These are phyloP conservation scores for Globisporangium sylvaticum DNA, from an alignment of 352 stramenopile genomes.

Conservation along the genomic window DNA sequence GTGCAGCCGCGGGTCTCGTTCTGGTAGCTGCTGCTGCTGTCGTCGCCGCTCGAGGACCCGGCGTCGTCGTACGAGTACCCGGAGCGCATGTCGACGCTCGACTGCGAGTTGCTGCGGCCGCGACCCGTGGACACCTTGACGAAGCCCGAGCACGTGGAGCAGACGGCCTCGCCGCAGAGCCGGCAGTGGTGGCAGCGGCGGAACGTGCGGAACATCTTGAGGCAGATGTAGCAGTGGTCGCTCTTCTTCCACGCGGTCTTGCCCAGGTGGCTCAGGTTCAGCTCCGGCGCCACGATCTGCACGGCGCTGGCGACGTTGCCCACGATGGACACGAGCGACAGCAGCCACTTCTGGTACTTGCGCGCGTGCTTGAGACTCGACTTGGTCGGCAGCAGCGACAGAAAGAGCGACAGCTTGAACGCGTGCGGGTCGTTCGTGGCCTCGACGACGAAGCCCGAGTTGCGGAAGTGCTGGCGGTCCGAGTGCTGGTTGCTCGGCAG, in stretches of 20 bases:
- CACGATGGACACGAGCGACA: conserved; percentile 29
- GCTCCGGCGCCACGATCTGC: conserved; percentile 19
- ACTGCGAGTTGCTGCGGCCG: conserved; percentile 13
- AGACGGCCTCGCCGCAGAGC: conserved; percentile 64
- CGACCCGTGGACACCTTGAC: conserved; percentile 19
- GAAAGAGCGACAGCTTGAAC: conserved; percentile 47
- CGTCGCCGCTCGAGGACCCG: not conserved
- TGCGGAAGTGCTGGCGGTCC: conserved; percentile 51
- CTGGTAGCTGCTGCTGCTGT: conserved; percentile 25
- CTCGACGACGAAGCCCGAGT: conserved; percentile 63
- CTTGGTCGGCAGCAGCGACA: conserved; percentile 52
- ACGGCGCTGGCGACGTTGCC: conserved; percentile 34
- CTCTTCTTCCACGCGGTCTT: conserved; percentile 56
- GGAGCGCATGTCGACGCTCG: conserved; percentile 18
- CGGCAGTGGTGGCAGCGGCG: conserved; percentile 63
- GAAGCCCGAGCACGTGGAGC: conserved; percentile 58
- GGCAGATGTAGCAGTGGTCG: conserved; percentile 53
- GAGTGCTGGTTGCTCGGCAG: conserved; percentile 43
- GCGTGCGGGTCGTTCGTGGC: conserved; percentile 33
- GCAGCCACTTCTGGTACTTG: conserved; percentile 60
- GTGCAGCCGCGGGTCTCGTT: conserved; percentile 30
- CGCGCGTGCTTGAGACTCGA: conserved; percentile 37
- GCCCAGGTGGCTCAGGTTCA: conserved; percentile 20
- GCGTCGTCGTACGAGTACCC: conserved; percentile 8
- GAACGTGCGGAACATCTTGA: conserved; percentile 66